phyloP scores from a whole-genome alignment of 2,329 filamentous ascomycete genomes.

The Hypoxylon sp. region DNA sequence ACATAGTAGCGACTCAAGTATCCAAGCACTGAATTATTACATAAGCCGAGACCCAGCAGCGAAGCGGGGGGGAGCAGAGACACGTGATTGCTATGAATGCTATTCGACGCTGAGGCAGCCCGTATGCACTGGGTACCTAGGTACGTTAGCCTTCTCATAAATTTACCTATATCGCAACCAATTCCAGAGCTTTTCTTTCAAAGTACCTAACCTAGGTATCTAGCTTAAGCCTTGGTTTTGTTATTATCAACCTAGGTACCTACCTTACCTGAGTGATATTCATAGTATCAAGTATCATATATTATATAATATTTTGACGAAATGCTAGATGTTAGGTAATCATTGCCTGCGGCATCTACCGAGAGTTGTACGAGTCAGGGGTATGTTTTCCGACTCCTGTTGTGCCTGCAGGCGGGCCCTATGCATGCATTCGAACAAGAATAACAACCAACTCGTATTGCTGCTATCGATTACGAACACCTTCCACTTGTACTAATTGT shows the following conservation, averaged over 20 bases:
- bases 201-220: too few relatives aligned
- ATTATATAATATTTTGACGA: not conserved
- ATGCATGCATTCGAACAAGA: conserved; percentile 15
- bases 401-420: conserved; percentile 20
- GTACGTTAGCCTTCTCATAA: not conserved
- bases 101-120: not conserved
- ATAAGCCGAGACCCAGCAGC: not conserved
- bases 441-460: conserved; percentile 25
- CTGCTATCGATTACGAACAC: conserved; percentile 10
- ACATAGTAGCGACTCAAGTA: not conserved
- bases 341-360: not conserved
- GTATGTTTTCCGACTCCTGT: conserved; percentile 6
- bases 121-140: not conserved
- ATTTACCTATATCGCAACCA: not conserved
- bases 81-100: not conserved
- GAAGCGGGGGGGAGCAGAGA: not conserved
- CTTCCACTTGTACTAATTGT: conserved; percentile 18
- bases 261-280: too few relatives aligned
- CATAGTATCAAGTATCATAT: not conserved
- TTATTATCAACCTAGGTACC: too few relatives aligned
- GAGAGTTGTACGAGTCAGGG: not conserved
- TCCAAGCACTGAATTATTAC: not conserved
- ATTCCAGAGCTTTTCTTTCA: not conserved
- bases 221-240: too few relatives aligned
- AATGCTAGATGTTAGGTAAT: not conserved